Evolutionary conservation across 2,329 filamentous ascomycete genomes (phyloP), one percentile per base, ranked within the genome.

Genomic region (Xylariomycetidae sp.): DNA sequence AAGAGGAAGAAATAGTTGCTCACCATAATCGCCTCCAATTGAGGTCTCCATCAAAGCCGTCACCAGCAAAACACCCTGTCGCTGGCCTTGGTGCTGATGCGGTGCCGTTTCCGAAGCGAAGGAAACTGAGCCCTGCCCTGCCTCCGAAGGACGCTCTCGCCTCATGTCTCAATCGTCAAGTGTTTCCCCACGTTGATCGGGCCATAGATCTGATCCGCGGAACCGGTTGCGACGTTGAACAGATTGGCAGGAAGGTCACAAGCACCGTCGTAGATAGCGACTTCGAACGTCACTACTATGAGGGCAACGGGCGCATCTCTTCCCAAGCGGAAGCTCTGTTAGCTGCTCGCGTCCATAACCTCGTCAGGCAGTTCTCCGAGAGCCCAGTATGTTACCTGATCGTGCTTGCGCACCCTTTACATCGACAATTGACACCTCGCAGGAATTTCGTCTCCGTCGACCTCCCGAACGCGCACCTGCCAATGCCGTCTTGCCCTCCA

Each of bases 151-250:
- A 38, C 1, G 33, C 41, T 5, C 37, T 53, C 5, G 42, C 33
- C 7, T 33, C 22, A 20, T 55, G 50, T 30, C 30, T 55, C 6
- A 40, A 49, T n/a, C 14, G 6, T 2, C 52, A 55, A 30, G 47
- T 55, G 11, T 51, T 54, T 12, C 52, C 52, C 4, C 45, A 55
- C 18, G 36, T 55, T 5, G 52, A 54, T n/a, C 38, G 34, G 3
- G 49, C 42, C 1, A 33, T 46, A 1, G 26, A 28, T 12, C 25
- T 25, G n/a, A 36, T 55, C 1, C 25, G 46, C 15, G 11, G 32
- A 12, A 33, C 31, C 3, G 9, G 43, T 4, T 54, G 46, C 36
- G 42, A 55, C 27, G 28, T 49, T 3, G 43, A 48, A 17, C 41
- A 31, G 18, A 41, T 55, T 4, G 50, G 49, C 3, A 40, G 33